Conservation (phyloP, 345 rosid species). For the Ceriops zippeliana region DNA sequence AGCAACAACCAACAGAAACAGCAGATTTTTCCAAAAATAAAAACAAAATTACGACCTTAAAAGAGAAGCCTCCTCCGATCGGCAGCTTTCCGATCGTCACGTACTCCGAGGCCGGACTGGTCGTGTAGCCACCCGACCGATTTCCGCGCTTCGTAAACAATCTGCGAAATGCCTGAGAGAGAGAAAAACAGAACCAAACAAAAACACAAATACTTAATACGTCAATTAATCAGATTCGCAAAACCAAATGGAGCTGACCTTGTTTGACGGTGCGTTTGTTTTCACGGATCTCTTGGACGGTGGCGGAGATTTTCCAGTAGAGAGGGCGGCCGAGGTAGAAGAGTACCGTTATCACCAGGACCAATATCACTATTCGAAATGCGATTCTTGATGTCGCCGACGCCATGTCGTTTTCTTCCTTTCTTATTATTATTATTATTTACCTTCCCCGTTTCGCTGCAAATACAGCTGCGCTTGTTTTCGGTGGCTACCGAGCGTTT, state of each 20-base stretch:
- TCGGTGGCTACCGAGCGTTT: no score
- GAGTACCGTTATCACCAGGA: constrained; percentile 35
- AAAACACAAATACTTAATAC: not conserved
- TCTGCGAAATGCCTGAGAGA: constrained; percentile 53
- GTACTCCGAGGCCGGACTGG: constrained; percentile 53
- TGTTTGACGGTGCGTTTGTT: constrained; percentile 77
- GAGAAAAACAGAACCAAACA: no score
- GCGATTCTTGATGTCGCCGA: constrained; percentile 39
- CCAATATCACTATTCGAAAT: constrained; percentile 36
- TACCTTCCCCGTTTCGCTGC: no score
- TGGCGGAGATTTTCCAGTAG: constrained; percentile 92
- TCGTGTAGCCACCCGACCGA: constrained; percentile 76
- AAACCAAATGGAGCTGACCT: constrained; percentile 27
- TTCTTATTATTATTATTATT: not conserved
- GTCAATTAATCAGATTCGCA: not conserved
- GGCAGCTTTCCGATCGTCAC: constrained; percentile 20
- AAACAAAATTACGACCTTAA: not conserved
- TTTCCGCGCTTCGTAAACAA: constrained; percentile 70
- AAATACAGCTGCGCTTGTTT: no score
- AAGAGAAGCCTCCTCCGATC: constrained; percentile 46
- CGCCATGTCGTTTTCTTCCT: constrained; percentile 9
- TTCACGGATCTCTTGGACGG: constrained; percentile 79
- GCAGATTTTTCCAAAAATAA: not conserved
- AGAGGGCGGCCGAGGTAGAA: constrained; percentile 82
- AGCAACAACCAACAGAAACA: no score